Conservation (phyloP, 2,329 filamentous ascomycete species). For the Monosporascus sp. region DNA sequence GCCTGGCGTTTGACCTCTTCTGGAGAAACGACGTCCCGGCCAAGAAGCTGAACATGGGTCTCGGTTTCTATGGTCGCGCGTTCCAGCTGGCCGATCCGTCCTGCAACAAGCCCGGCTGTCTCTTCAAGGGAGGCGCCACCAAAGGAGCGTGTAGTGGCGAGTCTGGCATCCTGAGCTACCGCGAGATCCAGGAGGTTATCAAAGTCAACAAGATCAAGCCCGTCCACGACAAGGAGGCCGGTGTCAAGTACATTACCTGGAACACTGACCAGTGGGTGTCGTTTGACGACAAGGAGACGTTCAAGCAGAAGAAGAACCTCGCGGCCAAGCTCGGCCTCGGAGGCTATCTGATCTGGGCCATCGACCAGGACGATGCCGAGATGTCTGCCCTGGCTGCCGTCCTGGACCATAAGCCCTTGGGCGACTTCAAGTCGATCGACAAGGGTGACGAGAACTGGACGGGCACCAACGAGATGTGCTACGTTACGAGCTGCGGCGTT, state of each 20-base stretch:
- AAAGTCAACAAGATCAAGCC: constrained; percentile 14
- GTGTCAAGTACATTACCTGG: constrained; percentile 29
- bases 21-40: constrained; percentile 39
- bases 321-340: constrained; percentile 27
- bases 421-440: constrained; percentile 1
- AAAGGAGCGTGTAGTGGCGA: constrained; percentile 17
- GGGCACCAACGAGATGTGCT: constrained; percentile 18
- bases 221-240: constrained; percentile 21
- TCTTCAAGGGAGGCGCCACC: constrained; percentile 15
- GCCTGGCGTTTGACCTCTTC: constrained; percentile 34
- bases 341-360: constrained; percentile 29
- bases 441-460: constrained; percentile 9
- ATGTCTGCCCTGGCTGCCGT: constrained; percentile 14
- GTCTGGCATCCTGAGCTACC: constrained; percentile 19
- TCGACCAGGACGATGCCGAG: constrained; percentile 22
- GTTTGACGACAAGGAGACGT: constrained; percentile 34
- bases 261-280: constrained; percentile 36
- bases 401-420: constrained; percentile 4
- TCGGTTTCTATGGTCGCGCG: constrained; percentile 34
- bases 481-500: constrained; percentile 23
- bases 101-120: constrained; percentile 15
- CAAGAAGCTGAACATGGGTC: constrained; percentile 33
- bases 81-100: constrained; percentile 14
- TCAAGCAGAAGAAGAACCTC: constrained; percentile 27
- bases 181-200: constrained; percentile 22